These are phyloP conservation scores for Ustulina deusta DNA, from an alignment of 2,329 filamentous ascomycete species.

Conservation along the genomic window DNA sequence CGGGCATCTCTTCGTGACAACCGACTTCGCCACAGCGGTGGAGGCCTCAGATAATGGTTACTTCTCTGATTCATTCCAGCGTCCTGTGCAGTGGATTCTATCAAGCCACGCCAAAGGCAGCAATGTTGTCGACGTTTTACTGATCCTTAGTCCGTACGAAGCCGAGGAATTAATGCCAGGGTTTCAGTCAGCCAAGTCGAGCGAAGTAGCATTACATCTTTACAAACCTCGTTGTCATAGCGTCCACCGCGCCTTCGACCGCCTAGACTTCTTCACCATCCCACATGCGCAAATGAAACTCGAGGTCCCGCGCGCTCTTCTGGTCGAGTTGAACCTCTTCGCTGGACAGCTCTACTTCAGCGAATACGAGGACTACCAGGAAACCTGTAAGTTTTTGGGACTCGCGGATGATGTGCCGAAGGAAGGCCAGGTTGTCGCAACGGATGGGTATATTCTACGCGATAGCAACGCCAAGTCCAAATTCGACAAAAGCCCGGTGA, in stretches of 20 bases:
- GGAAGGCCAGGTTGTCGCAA: slow-evolving; percentile 17
- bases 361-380: slow-evolving; percentile 25
- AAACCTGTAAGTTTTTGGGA: slow-evolving; percentile 28
- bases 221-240: slow-evolving; percentile 31
- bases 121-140: slow-evolving; percentile 7
- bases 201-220: slow-evolving; percentile 26
- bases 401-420: slow-evolving; percentile 14
- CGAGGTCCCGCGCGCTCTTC: slow-evolving; percentile 1
- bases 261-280: slow-evolving; percentile 29
- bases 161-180: slow-evolving; percentile 16
- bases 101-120: not conserved
- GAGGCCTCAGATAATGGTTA: not conserved
- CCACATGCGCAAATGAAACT: not conserved
- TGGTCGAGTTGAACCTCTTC: slow-evolving; percentile 29
- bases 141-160: slow-evolving; percentile 36
- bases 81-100: slow-evolving; percentile 35
- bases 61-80: slow-evolving; percentile 24
- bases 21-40: slow-evolving; percentile 32
- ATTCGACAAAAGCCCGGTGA: slow-evolving; percentile 26
- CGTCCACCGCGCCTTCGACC: slow-evolving; percentile 23
- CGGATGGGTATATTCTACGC: slow-evolving; percentile 32
- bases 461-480: slow-evolving; percentile 17
- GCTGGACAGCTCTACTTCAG: slow-evolving; percentile 35
- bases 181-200: not conserved
- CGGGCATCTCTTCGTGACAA: slow-evolving; percentile 28